Evolutionary conservation across 768 basidiomycete species (phyloP).

Genomic region (Amyloporia xantha): DNA sequence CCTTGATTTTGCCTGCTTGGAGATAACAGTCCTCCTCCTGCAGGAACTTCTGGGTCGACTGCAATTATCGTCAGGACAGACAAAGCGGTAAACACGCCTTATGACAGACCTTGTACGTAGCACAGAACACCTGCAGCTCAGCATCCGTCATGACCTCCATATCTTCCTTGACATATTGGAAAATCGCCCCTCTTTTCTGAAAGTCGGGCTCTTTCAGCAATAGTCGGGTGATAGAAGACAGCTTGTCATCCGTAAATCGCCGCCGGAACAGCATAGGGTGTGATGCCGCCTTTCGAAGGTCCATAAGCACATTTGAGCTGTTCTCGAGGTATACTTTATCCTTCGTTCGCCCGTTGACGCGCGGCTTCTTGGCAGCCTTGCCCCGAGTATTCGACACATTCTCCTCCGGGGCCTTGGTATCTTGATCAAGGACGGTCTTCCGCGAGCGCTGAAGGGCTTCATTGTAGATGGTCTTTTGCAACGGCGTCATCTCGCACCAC

Average conservation of each 20-base stretch:
- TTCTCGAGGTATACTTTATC: conserved; percentile 72
- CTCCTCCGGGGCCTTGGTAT: conserved; percentile 24
- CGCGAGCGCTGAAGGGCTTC: conserved; percentile 82
- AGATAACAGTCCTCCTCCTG: conserved; percentile 72
- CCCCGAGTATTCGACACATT: conserved; percentile 23
- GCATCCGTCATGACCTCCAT: conserved; percentile 99
- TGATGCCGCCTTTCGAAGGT: conserved; percentile 90
- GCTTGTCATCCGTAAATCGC: conserved; percentile 68
- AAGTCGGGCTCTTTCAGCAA: conserved; percentile 91
- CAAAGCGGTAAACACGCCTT: neutral
- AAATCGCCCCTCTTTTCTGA: conserved; percentile 72
- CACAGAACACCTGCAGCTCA: conserved; percentile 83
- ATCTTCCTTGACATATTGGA: conserved; percentile 89
- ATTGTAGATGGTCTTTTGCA: conserved; percentile 78
- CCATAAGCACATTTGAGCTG: conserved; percentile 93
- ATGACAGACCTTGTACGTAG: conserved; percentile 69
- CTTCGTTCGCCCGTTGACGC: conserved; percentile 39
- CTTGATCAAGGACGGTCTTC: conserved; percentile 62
- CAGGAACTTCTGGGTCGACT: conserved; percentile 71
- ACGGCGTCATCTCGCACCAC: conserved; percentile 87
- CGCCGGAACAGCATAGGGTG: conserved; percentile 96
- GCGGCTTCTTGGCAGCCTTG: conserved; percentile 34
- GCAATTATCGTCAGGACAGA: neutral
- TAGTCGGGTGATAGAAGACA: conserved; percentile 72
- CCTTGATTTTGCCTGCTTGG: conserved; percentile 82